Conservation (phyloP, 2,329 filamentous ascomycete genomes). For the Fusarium sp. region DNA sequence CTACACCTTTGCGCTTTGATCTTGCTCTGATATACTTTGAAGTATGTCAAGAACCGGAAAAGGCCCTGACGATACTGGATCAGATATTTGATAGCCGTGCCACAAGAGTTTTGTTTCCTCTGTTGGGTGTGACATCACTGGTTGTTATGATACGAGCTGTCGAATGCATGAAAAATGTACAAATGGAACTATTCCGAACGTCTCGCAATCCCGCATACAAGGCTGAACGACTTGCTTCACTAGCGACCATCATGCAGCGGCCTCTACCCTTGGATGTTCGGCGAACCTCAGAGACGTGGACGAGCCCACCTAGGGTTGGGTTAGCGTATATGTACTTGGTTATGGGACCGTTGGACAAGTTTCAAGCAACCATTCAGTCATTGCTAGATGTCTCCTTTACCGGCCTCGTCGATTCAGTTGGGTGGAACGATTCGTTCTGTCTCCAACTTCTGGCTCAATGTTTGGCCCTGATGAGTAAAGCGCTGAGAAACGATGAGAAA, state of each 20-base stretch:
- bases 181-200: constrained; percentile 13
- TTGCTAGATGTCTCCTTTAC: neutral
- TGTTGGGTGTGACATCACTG: neutral
- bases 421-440: constrained; percentile 1
- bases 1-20: constrained; percentile 39
- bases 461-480: neutral
- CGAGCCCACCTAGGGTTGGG: neutral
- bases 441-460: neutral
- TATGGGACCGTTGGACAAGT: constrained; percentile 8
- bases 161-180: neutral
- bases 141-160: neutral
- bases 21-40: constrained; percentile 39
- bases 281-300: neutral
- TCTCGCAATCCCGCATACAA: constrained; percentile 3
- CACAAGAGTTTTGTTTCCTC: neutral
- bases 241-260: neutral
- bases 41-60: constrained; percentile 27
- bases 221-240: neutral
- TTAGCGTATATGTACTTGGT: constrained; percentile 20
- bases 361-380: constrained; percentile 1
- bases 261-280: neutral
- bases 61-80: constrained; percentile 35
- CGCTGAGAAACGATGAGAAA: neutral
- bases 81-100: constrained; percentile 39
- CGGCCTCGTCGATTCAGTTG: neutral